Base-by-base conservation (phyloP, 192 early-diverging fungal genomes). In the Entrophospora sp. region DNA sequence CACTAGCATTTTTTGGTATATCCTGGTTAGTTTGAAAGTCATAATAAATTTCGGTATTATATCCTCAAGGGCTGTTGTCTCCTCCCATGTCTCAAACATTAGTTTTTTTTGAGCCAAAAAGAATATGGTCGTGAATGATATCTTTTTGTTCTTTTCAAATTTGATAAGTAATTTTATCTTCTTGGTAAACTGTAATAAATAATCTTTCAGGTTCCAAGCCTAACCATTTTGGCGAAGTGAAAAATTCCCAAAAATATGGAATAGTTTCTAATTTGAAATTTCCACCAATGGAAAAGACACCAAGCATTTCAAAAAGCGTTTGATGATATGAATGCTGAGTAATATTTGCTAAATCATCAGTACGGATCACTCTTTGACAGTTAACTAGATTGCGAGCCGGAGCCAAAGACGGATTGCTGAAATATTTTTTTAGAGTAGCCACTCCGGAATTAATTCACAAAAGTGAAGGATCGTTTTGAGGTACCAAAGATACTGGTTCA, bases 21-120 rank as follows among this genome's bases (percentile, higher is more conserved):
- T 43, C 42, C 13, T 43, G 13, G 13, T 69, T 68, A 38, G 77
- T 55, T 40, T 61, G 57, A 13, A 79, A 82, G 59, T 85, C 84
- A 79, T 80, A 85, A 67, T 81, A 85, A 20, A 85, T 83, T 34
- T 85, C 84, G 25, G 81, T 79, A 48, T 81, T 83, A 1, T 81
- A 79, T 2, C 84, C 84, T 64, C 84, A 85, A 9, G 84, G 84
- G 30, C 84, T 81, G 60, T 86, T 79, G 13, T n/a, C n/a, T n/a
- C n/a, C n/a, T n/a, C 82, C 82, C 84, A 86, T 84, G 3, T 76
- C 67, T 80, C 84, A 86, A 56, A 83, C 82, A 64, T 86, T 84
- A 65, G 82, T 82, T 60, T 78, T 73, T 7, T 66, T 63, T 13
- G 71, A 77, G 48, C 76, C 70, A 13, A 59, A 68, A 24, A 80